Percentiles rank a stretch among this genome's conserved stretches.
phyloP scores from a whole-genome alignment of 2,329 filamentous ascomycete genomes.

The Graphilbum fragrans region DNA sequence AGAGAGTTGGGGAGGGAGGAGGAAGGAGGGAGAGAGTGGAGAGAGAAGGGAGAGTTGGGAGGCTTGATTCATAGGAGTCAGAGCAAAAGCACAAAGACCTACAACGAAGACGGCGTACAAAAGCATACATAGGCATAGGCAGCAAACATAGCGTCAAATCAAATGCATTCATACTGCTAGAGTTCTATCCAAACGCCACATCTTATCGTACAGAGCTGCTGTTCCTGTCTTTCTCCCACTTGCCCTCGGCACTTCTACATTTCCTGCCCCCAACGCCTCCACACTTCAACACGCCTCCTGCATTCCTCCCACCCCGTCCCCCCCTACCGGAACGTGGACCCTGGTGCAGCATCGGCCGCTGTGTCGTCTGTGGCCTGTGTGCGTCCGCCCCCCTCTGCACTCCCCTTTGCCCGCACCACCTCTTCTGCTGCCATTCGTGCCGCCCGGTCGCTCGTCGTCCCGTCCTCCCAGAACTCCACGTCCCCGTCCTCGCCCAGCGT shows the following conservation, averaged over 20 bases:
- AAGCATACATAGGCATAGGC: no score
- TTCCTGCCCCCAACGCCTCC: no score
- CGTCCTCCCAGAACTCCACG: constrained; percentile 83
- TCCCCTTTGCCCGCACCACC: constrained; percentile 6
- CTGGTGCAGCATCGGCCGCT: constrained; percentile 11
- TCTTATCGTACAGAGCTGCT: no score
- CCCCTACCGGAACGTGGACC: constrained; percentile 14
- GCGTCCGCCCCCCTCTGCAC: background rate
- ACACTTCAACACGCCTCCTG: no score
- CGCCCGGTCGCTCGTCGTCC: constrained; percentile 25
- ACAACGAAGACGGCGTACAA: no score
- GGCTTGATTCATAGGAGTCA: background rate
- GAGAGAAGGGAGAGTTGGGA: background rate
- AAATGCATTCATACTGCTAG: no score
- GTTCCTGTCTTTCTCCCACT: no score
- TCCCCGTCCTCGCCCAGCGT: constrained; percentile 67
- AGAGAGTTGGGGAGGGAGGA: background rate
- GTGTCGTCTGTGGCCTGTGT: background rate
- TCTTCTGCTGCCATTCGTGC: constrained; percentile 11
- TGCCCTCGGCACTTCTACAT: no score
- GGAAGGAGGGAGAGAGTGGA: background rate
- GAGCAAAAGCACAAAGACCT: no score
- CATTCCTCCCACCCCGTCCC: no score
- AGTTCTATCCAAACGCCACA: no score
- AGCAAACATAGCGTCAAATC: no score